Evolutionary conservation across 2,329 filamentous ascomycete species (phyloP), one percentile per base, ranked within the genome.

Genomic region (Elsinoe perseae): DNA sequence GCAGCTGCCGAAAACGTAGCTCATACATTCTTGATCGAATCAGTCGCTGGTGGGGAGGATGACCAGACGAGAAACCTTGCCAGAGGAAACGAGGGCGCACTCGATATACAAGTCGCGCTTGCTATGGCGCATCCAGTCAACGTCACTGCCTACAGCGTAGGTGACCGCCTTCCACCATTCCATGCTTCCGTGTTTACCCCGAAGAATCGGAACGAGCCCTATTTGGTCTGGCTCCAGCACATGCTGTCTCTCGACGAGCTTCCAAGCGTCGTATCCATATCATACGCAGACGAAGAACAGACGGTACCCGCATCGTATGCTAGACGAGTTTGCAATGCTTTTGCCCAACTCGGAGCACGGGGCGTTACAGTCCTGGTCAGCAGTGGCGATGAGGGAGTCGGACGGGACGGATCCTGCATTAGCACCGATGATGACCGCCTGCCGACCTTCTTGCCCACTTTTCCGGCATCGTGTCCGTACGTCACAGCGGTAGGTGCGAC

Each of bases 221-320:
- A 80, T 60, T 67, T 83, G 3, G 74, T 77, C 34, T 77, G 80
- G 60, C 68, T 82, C 12, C 70, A 79, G 56, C 73, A 76, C 58
- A 67, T 83, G 6, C 69, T 82, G 1, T 66, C 61, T 64, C 34
- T 57, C 32, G 65, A 69, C 12, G 65, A 74, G 18, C 63, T 82
- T 10, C 81, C 81, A 0, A 78, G 80, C 53, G 76, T 83, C 7
- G 76, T 87, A 63, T 79, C 76, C 43, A 80, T 79, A 7, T 84
- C 81, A 0, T 86, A 86, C 64, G 81, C 81, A 46, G 81, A 85
- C 58, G 75, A 80, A 56, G 82, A 86, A 67, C 79, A 85, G 64
- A 77, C 75, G 2, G 72, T 86, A 0, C 83, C 83, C 0, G 64
- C 71, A 2, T 73, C 75, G 14, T 87, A 85, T 63, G 79, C 80